Conservation (phyloP, 257 asterid species). For the Solanum verrucosum region DNA sequence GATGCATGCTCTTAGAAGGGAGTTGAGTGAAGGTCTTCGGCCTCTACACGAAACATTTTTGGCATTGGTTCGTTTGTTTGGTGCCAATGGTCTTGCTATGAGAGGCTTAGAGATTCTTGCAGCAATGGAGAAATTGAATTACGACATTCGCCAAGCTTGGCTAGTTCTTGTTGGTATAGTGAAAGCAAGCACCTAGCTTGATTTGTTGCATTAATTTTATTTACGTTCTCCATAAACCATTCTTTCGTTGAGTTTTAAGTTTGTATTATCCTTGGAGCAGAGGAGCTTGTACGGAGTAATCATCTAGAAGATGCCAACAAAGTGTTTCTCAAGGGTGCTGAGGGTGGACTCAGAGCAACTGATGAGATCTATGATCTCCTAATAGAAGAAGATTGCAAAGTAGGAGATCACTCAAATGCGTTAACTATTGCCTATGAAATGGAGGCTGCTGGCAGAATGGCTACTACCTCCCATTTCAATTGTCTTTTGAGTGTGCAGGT, state of each 20-base stretch:
- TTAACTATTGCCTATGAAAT: slow-evolving; percentile 93
- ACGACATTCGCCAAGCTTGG: slow-evolving; percentile 94
- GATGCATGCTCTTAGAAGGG: slow-evolving; percentile 98
- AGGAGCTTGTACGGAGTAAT: slow-evolving; percentile 80
- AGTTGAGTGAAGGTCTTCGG: slow-evolving; percentile 89
- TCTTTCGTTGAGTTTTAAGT: slow-evolving; percentile 5
- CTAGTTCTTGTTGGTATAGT: slow-evolving; percentile 83
- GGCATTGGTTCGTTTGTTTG: slow-evolving; percentile 84
- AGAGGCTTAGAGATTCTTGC: slow-evolving; percentile 93
- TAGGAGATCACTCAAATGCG: slow-evolving; percentile 94
- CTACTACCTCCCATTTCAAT: slow-evolving; percentile 94
- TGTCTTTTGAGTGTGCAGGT: slow-evolving; percentile 98
- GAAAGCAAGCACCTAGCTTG: slow-evolving; percentile 15
- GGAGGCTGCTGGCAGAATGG: slow-evolving; percentile 99
- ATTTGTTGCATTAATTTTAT: slow-evolving; percentile 9
- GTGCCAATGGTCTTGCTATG: slow-evolving; percentile 74
- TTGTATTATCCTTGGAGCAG: slow-evolving; percentile 36
- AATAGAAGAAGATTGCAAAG: slow-evolving; percentile 88
- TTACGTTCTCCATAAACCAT: not conserved
- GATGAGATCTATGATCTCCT: slow-evolving; percentile 90
- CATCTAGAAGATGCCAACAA: slow-evolving; percentile 87
- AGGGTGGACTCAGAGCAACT: slow-evolving; percentile 93
- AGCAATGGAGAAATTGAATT: slow-evolving; percentile 93
- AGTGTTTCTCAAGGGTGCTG: slow-evolving; percentile 89
- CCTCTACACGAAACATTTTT: slow-evolving; percentile 94